phyloP scores from a whole-genome alignment of 208 protist species.

The Acanthamoeba royreba region DNA sequence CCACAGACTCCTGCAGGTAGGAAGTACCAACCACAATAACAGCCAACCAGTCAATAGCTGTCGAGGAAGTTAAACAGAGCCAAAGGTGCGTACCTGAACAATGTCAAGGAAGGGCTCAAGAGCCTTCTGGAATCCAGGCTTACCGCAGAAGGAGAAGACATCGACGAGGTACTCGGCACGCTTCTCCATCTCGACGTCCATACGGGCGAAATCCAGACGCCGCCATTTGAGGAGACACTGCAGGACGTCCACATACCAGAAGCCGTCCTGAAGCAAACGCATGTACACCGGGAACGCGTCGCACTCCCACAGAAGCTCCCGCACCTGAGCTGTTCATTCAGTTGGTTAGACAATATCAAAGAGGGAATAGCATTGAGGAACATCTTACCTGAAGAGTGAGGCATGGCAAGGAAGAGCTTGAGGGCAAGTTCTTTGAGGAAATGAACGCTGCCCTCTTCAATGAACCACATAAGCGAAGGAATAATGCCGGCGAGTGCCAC shows the following conservation, averaged over 20 bases:
- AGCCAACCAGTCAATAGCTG: no score
- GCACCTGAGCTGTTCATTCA: neutral
- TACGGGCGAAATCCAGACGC: neutral
- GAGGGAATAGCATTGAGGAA: no score
- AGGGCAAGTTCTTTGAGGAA: conserved; percentile 75
- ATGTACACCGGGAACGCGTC: conserved; percentile 44
- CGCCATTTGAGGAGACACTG: conserved; percentile 46
- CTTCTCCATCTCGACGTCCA: conserved; percentile 25
- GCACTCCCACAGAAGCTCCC: conserved; percentile 47
- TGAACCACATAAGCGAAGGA: conserved; percentile 77
- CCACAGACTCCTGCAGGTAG: neutral
- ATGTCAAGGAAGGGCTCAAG: conserved; percentile 36
- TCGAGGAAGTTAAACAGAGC: neutral
- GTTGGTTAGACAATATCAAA: no score
- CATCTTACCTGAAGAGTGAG: neutral
- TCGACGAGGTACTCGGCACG: conserved; percentile 16
- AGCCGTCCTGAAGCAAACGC: neutral
- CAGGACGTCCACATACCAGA: conserved; percentile 46
- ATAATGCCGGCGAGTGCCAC: conserved; percentile 77
- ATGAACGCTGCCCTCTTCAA: conserved; percentile 59
- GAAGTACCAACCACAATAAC: no score
- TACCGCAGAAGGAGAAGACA: conserved; percentile 33
- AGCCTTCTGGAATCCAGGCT: conserved; percentile 45
- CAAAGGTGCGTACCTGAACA: neutral
- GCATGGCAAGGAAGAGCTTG: conserved; percentile 69